Base-by-base conservation (phyloP, 148 eudicot species). In the Chenopodium berlandieri region DNA sequence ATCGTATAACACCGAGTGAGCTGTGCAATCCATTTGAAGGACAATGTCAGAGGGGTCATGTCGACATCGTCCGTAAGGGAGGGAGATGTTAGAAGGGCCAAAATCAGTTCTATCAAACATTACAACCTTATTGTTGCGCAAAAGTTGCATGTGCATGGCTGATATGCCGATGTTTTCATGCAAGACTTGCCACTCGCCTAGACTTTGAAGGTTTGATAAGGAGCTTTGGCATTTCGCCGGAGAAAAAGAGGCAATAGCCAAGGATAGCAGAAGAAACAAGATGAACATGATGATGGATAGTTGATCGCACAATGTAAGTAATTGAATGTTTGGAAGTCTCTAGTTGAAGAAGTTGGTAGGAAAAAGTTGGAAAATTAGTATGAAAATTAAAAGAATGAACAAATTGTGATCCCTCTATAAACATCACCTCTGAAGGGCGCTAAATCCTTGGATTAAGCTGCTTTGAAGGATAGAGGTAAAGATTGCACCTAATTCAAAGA, bases 61-160 rank as follows among this genome's bases (percentile, higher is more conserved):
- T 16, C 96, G 90, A 74, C 98, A 94, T 0, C 82, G 86, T 8
- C 88, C 86, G 25, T 16, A 67, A 0, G 93, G 90, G 2, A 94
- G 94, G 20, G 96, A 89, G 80, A 94, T 82, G 67, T 92, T 91
- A 0, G 98, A 94, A 1, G 81, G 83, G 30, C 98, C 98, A 44
- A 90, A 92, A 80, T 94, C 98, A 23, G 98, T 92, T 37, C 94
- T 82, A 50, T 94, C 98, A 50, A 88, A 94, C 75, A 94, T 94
- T 16, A 92, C 82, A 7, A 94, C 92, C 84, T 89, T 90, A 86
- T 94, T 85, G 82, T 89, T 88, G 66, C 34, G 83, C 19, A 92
- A 60, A 76, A 94, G 93, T 76, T 94, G 98, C 93, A 92, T 92
- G 82, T 94, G 98, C 96, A 94, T 94, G 30, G 96, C 93, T 10